Evolutionary conservation across 2,329 filamentous ascomycete genomes (phyloP), one percentile per base, ranked within the genome.

Genomic region (Neofusicoccum ribis): DNA sequence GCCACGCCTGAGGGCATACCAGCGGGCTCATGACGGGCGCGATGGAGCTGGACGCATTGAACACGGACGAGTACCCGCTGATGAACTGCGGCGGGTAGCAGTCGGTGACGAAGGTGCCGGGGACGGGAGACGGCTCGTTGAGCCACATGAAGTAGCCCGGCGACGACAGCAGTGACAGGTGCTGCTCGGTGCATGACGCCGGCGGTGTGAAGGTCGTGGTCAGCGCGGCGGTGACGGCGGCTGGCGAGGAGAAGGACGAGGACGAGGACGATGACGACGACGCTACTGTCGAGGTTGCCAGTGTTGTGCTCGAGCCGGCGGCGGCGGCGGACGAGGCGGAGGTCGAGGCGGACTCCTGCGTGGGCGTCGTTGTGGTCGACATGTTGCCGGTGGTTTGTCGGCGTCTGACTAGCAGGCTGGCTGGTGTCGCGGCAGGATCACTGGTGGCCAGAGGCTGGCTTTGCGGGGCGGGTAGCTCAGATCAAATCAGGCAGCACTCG

Each of bases 41-140:
- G 5, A 73, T 63, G 11, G 70, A 71, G 2, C 67, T 69, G n/a
- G 68, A 67, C 15, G 65, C 37, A 34, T 47, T 47, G 41, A 43
- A 44, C 1, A 70, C 60, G 0, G 71, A 67, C 5, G 65, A 67
- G 50, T 74, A 74, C 8, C 66, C 66, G 9, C 64, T 43, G 1
- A 74, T 62, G 58, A 71, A 74, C 27, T 73, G 67, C 11, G 65
- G 50, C 3, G 72, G 72, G 56, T 71, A 73, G 60, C 72, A 74
- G 17, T 66, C 69, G 14, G 68, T 69, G 15, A 69, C 41, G 1
- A 70, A 73, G 1, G 61, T 62, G 39, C 68, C 67, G 6, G 50
- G 61, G 4, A 68, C 70, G 1, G 72, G 72, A 1, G 72, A 68
- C 11, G 64, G 72, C 41, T 73, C 70, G 46, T 73, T 73, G 4